phyloP scores from a whole-genome alignment of 345 rosid species.

The Eutrema yunnanense region DNA sequence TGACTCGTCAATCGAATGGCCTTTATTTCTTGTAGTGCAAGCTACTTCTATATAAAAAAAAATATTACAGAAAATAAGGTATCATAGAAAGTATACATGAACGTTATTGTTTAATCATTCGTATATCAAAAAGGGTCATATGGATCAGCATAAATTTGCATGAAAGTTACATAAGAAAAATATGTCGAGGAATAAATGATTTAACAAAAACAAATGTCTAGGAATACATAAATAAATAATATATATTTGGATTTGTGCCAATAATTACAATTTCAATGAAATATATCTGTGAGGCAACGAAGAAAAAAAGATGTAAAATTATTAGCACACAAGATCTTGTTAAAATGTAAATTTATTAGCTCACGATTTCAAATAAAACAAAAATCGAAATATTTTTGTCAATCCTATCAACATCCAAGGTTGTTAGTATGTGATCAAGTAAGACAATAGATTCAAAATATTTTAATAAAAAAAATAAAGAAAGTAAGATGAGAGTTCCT shows the following conservation, averaged over 20 bases:
- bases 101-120: background rate
- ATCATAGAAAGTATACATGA: background rate
- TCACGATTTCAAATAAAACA: background rate
- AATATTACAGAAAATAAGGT: background rate
- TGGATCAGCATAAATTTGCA: background rate
- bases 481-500: conserved; percentile 27
- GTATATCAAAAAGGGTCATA: background rate
- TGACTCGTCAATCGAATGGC: no score
- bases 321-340: background rate
- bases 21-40: background rate
- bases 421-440: conserved; percentile 12
- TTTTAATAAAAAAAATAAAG: background rate
- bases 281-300: background rate
- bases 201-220: no score
- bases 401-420: background rate
- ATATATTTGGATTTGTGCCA: background rate
- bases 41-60: background rate
- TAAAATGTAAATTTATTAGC: background rate
- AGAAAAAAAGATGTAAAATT: background rate
- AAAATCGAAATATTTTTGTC: background rate
- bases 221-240: no score
- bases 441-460: conserved; percentile 3
- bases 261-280: background rate
- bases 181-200: background rate
- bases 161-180: background rate